Conservation (phyloP, 352 stramenopile genomes). For the Halophytophthora batemanensis region DNA sequence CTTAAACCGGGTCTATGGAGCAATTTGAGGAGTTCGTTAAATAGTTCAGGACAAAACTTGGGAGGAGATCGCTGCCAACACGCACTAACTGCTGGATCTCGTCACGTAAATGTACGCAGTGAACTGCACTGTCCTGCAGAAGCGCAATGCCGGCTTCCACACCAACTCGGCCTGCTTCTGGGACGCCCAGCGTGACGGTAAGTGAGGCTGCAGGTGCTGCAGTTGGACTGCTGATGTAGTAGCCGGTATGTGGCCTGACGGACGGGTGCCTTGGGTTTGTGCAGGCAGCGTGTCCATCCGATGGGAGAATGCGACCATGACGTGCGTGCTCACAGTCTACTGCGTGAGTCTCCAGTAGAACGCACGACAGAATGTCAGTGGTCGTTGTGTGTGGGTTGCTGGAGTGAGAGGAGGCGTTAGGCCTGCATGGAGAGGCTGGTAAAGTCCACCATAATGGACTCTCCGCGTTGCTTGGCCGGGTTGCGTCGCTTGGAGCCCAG, state of each 20-base stretch:
- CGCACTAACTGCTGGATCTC: not conserved
- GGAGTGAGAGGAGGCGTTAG: slow-evolving; percentile 8
- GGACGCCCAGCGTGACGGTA: slow-evolving; percentile 82
- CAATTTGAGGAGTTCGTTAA: slow-evolving; percentile 27
- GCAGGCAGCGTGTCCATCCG: slow-evolving; percentile 70
- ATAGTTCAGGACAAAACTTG: slow-evolving; percentile 33
- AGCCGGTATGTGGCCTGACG: slow-evolving; percentile 3
- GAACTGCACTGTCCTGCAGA: slow-evolving; percentile 87
- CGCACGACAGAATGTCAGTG: slow-evolving; percentile 6
- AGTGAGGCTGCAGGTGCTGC: slow-evolving; percentile 9
- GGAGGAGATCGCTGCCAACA: slow-evolving; percentile 10
- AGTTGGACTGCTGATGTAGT: slow-evolving; percentile 1
- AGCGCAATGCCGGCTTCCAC: slow-evolving; percentile 85
- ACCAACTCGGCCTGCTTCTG: slow-evolving; percentile 87
- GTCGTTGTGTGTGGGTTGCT: slow-evolving; percentile 5
- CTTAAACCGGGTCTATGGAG: not conserved
- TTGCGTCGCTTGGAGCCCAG: slow-evolving; percentile 31
- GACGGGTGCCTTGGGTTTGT: slow-evolving; percentile 4
- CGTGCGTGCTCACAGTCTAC: slow-evolving; percentile 66
- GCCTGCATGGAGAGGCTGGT: slow-evolving; percentile 58
- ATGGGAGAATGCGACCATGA: slow-evolving; percentile 77
- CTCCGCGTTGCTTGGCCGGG: slow-evolving; percentile 35
- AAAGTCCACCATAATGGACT: slow-evolving; percentile 86
- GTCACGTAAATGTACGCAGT: slow-evolving; percentile 35
- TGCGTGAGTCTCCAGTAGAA: slow-evolving; percentile 65